Evolutionary conservation across 192 early-diverging fungal genomes (phyloP), one percentile per base, ranked within the genome.

Genomic region (Coemansia sp.): DNA sequence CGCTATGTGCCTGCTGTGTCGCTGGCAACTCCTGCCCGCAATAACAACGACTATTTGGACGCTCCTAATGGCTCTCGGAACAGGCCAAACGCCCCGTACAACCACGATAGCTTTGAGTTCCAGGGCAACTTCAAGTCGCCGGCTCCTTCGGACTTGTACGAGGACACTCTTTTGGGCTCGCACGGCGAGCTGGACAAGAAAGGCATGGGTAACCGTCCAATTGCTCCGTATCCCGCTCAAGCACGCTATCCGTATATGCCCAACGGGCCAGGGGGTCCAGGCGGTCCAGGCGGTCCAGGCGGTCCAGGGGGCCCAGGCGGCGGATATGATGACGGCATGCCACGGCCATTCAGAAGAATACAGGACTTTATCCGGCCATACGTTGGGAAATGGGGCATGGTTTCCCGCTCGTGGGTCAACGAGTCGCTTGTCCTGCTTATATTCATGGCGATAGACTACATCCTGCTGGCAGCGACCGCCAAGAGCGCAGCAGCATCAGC

Each of bases 391-490:
- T 75, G 78, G 73, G 73, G 57, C 11, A 56, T 48, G 60, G 20
- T 81, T 0, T 81, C 78, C 18, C 66, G 78, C 5, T 41, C 73
- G 3, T 81, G 78, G 78, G 69, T 73, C 4, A 72, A 66, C 44
- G 69, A 81, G 59, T 64, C 73, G 0, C 63, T 81, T 1, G 64
- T 81, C 15, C 57, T 81, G 66, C 62, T 76, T 7, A 3, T 81
- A 9, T 64, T 75, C n/a, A 66, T 72, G 59, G 78, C 62, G 62
- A 33, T 75, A 39, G 64, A 63, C 3, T 75, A 56, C 34, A 61
- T 72, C 4, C n/a, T 72, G n/a, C 43, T 72, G 52, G 69, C 78
- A 0, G 26, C 34, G 24, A 59, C 57, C 15, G 69, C 67, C 3
- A 21, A 43, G 18, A 63, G 55, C 5, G 60, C 64, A 49, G 73